A percentile compares a stretch with the other conserved stretches of the same genome.
Conservation (phyloP, 306 rosid genomes). For the Vigna unguiculata region DNA sequence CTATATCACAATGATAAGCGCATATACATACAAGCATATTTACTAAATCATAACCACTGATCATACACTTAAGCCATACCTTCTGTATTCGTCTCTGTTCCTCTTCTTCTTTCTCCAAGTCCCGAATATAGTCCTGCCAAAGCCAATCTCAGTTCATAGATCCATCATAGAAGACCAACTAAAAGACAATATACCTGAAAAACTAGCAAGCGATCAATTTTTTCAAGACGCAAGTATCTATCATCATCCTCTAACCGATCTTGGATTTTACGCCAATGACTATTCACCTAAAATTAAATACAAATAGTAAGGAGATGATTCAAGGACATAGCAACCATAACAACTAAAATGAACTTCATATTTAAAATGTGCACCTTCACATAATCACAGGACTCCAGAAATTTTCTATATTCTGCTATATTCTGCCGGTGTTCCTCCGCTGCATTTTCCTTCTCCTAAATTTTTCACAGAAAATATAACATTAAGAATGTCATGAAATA, state of each 20-base stretch:
- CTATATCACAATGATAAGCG: slow-evolving; percentile 47
- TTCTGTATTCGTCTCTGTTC: slow-evolving; percentile 85
- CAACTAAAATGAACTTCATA: slow-evolving; percentile 33
- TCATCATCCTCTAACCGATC: slow-evolving; percentile 98
- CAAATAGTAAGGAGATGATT: slow-evolving; percentile 5
- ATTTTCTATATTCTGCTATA: slow-evolving; percentile 79
- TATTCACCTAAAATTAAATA: slow-evolving; percentile 67
- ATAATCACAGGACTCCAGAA: slow-evolving; percentile 85
- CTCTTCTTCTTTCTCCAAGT: slow-evolving; percentile 95
- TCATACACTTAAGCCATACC: slow-evolving; percentile 52
- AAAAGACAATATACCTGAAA: slow-evolving; percentile 71
- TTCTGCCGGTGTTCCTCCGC: slow-evolving; percentile 81
- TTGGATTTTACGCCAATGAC: slow-evolving; percentile 96
- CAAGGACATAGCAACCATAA: slow-evolving; percentile 36
- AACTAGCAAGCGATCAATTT: slow-evolving; percentile 89
- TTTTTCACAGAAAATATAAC: slow-evolving; percentile 26
- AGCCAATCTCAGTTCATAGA: slow-evolving; percentile 44
- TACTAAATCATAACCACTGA: slow-evolving; percentile 37
- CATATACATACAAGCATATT: slow-evolving; percentile 35
- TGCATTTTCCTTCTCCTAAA: slow-evolving; percentile 91
- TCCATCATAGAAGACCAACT: slow-evolving; percentile 38
- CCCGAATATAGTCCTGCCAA: slow-evolving; percentile 93
- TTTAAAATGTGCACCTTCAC: slow-evolving; percentile 65
- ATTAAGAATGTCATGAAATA: slow-evolving; percentile 30
- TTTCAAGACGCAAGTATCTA: slow-evolving; percentile 87